phyloP scores from a whole-genome alignment of 2,329 filamentous ascomycete species.

The Fusarium ambrosium region DNA sequence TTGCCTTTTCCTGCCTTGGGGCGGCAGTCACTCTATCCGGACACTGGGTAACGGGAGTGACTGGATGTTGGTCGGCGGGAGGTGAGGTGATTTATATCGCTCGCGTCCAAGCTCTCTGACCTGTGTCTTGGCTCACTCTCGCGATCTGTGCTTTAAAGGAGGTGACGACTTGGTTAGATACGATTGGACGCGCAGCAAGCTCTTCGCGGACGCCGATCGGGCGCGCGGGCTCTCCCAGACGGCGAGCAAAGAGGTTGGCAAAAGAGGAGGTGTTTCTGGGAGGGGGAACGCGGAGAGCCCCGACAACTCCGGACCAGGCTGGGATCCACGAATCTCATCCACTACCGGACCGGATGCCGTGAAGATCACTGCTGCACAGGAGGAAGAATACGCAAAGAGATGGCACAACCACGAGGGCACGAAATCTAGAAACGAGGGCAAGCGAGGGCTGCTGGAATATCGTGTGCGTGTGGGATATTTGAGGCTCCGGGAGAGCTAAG shows the following conservation, averaged over 20 bases:
- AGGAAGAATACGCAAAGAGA: slow-evolving; percentile 7
- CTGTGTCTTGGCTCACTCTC: background rate
- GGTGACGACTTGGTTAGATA: background rate
- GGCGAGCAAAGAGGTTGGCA: background rate
- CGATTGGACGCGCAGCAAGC: background rate
- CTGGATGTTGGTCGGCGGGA: background rate
- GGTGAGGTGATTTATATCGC: slow-evolving; percentile 21
- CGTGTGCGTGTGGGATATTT: slow-evolving; percentile 8
- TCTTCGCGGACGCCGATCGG: slow-evolving; percentile 4
- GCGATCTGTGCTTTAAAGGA: background rate
- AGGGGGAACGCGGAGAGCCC: slow-evolving; percentile 29
- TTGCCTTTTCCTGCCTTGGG: background rate
- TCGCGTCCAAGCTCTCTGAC: background rate
- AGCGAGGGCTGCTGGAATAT: background rate
- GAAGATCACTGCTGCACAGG: slow-evolving; percentile 14
- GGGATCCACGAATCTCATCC: slow-evolving; percentile 25
- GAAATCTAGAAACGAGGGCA: background rate
- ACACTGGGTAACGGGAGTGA: slow-evolving; percentile 7
- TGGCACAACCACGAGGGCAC: background rate
- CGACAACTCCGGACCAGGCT: slow-evolving; percentile 36
- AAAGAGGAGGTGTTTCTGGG: slow-evolving; percentile 10
- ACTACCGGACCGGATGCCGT: slow-evolving; percentile 34
- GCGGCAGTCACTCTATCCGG: slow-evolving; percentile 13
- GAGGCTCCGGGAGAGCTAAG: slow-evolving; percentile 18
- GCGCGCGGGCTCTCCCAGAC: background rate